phyloP scores from a whole-genome alignment of 495 filamentous ascomycete species.

The Acidomyces sp. region DNA sequence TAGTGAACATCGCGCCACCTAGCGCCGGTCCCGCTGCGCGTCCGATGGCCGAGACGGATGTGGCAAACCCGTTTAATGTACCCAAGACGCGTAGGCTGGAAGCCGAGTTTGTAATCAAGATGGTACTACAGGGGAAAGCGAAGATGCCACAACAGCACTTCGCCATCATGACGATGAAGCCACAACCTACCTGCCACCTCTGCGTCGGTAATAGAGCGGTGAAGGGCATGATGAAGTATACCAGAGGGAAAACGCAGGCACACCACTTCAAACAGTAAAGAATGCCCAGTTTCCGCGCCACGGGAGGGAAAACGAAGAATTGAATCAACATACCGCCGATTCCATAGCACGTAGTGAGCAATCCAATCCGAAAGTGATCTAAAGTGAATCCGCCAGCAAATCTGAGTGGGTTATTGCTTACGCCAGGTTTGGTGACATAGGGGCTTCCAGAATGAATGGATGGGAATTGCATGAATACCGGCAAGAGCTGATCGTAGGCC shows the following conservation, averaged over 20 bases:
- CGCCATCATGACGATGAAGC: constrained; percentile 46
- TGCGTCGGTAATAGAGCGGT: constrained; percentile 41
- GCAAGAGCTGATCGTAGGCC: constrained; percentile 67
- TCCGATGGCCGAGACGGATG: constrained; percentile 63
- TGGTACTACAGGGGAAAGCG: constrained; percentile 77
- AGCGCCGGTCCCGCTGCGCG: constrained; percentile 61
- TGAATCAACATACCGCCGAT: constrained; percentile 59
- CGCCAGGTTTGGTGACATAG: constrained; percentile 31
- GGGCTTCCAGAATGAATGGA: constrained; percentile 15
- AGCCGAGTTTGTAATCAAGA: constrained; percentile 80
- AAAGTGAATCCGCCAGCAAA: constrained; percentile 57
- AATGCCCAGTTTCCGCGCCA: constrained; percentile 57
- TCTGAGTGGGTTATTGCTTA: constrained; percentile 52
- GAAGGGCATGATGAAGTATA: constrained; percentile 64
- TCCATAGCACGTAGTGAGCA: constrained; percentile 64
- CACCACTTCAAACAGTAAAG: constrained; percentile 52
- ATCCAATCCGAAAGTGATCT: constrained; percentile 56
- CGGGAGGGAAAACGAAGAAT: constrained; percentile 61
- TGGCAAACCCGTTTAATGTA: constrained; percentile 80
- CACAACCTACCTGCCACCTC: constrained; percentile 27
- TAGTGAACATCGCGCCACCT: constrained; percentile 33
- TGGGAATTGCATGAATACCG: constrained; percentile 71
- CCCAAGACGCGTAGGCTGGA: constrained; percentile 60
- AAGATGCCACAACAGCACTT: constrained; percentile 65
- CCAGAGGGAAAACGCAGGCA: constrained; percentile 49